phyloP scores from a whole-genome alignment of 495 filamentous ascomycete genomes.

The Apiosordaria backusii region DNA sequence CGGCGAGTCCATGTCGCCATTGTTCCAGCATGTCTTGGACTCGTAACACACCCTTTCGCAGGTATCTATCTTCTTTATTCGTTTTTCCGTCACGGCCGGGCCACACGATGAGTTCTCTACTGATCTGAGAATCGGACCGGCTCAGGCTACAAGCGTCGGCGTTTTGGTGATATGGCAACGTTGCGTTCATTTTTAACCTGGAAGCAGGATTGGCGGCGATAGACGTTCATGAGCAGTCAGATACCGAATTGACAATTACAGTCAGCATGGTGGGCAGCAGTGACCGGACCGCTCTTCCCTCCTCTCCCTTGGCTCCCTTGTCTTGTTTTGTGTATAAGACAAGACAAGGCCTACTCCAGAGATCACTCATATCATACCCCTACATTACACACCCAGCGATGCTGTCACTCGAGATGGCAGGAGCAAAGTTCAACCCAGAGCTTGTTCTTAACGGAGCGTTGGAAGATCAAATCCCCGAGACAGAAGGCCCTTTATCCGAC shows the following conservation, averaged over 20 bases:
- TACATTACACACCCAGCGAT: constrained; percentile 40
- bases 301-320: constrained; percentile 8
- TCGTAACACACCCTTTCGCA: constrained; percentile 30
- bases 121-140: constrained; percentile 8
- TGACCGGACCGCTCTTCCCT: not conserved
- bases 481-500: constrained; percentile 63
- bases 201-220: constrained; percentile 15
- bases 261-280: constrained; percentile 19
- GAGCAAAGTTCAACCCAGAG: constrained; percentile 48
- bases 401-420: constrained; percentile 49
- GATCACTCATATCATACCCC: not conserved
- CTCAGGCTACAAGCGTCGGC: constrained; percentile 31
- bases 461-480: constrained; percentile 58
- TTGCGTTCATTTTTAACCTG: constrained; percentile 18
- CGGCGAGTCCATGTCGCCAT: constrained; percentile 78
- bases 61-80: constrained; percentile 14
- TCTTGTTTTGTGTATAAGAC: not conserved
- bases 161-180: constrained; percentile 24
- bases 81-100: constrained; percentile 4
- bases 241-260: constrained; percentile 31
- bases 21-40: constrained; percentile 70
- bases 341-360: not conserved
- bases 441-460: constrained; percentile 54
- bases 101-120: constrained; percentile 7
- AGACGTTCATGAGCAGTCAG: constrained; percentile 33